Evolutionary conservation across 371 early-diverging fungal genomes (phyloP).

Genomic region (Catenaria anguillulae): DNA sequence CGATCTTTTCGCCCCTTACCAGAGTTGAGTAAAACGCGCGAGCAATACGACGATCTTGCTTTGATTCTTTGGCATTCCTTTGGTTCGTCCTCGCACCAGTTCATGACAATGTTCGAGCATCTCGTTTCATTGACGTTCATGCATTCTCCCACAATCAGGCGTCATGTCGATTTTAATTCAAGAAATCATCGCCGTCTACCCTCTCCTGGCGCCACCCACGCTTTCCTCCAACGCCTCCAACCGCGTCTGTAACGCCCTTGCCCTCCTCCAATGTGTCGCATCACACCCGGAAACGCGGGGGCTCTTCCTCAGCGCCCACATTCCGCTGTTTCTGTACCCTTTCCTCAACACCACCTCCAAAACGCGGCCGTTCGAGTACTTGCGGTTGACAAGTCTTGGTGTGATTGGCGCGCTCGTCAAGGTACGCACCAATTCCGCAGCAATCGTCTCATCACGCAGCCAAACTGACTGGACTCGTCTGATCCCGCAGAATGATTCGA

Average conservation of each 20-base stretch:
- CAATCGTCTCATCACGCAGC: conserved; percentile 8
- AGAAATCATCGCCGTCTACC: conserved; percentile 88
- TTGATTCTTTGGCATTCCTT: conserved; percentile 91
- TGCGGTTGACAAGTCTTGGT: conserved; percentile 82
- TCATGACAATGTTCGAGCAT: not conserved
- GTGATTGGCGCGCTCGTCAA: conserved; percentile 94
- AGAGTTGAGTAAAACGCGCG: conserved; percentile 84
- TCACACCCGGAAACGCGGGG: conserved; percentile 82
- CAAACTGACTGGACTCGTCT: not conserved
- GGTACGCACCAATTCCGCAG: no score
- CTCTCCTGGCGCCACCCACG: conserved; percentile 69
- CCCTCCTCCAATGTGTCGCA: conserved; percentile 89
- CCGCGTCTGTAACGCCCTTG: conserved; percentile 91
- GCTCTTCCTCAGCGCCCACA: conserved; percentile 80
- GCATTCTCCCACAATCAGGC: no score
- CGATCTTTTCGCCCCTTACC: conserved; percentile 20
- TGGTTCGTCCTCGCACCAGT: no score
- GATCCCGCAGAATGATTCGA: conserved; percentile 55
- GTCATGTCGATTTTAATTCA: conserved; percentile 87
- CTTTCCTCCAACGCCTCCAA: conserved; percentile 78
- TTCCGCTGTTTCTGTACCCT: conserved; percentile 93
- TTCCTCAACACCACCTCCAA: conserved; percentile 94
- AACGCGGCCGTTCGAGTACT: conserved; percentile 83
- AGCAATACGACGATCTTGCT: conserved; percentile 85
- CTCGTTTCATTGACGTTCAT: conserved; percentile 6